phyloP scores from a whole-genome alignment of 768 basidiomycete genomes.

The Kwoniella botswanensis region DNA sequence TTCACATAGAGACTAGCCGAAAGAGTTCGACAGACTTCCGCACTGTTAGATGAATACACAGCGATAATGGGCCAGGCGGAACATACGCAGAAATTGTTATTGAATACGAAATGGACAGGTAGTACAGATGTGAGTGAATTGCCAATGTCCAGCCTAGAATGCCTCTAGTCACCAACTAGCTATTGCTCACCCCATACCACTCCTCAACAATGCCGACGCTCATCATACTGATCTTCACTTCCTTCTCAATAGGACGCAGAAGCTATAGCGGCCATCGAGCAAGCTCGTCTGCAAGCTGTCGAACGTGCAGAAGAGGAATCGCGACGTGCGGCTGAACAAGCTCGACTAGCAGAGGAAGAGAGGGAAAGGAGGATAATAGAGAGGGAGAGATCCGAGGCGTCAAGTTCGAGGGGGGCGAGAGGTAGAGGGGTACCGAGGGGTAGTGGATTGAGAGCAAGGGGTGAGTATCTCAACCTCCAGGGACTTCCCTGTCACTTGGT shows the following conservation, averaged over 20 bases:
- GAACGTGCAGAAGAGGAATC: constrained; percentile 28
- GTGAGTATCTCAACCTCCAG: constrained; percentile 16
- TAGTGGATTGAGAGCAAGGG: constrained; percentile 10
- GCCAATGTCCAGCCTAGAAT: no score
- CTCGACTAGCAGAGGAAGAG: constrained; percentile 31
- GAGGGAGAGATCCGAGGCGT: constrained; percentile 2
- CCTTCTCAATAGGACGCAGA: constrained; percentile 19
- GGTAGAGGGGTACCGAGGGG: constrained; percentile 11
- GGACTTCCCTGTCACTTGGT: not conserved
- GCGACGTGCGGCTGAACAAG: constrained; percentile 23
- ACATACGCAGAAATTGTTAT: constrained; percentile 57
- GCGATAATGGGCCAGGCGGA: constrained; percentile 58
- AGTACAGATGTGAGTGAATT: constrained; percentile 48
- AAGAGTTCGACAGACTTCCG: constrained; percentile 52
- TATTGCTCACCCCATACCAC: no score
- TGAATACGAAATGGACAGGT: constrained; percentile 57
- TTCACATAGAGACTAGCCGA: constrained; percentile 36
- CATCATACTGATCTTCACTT: not conserved
- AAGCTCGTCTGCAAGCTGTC: constrained; percentile 13
- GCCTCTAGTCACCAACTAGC: no score
- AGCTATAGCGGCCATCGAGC: constrained; percentile 12
- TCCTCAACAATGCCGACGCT: not conserved
- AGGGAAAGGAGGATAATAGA: constrained; percentile 19
- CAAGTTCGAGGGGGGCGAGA: constrained; percentile 22
- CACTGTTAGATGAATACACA: constrained; percentile 58